Evolutionary conservation across 2,329 filamentous ascomycete genomes (phyloP), one percentile per base, ranked within the genome.

Genomic region (Chaetomium globosum): DNA sequence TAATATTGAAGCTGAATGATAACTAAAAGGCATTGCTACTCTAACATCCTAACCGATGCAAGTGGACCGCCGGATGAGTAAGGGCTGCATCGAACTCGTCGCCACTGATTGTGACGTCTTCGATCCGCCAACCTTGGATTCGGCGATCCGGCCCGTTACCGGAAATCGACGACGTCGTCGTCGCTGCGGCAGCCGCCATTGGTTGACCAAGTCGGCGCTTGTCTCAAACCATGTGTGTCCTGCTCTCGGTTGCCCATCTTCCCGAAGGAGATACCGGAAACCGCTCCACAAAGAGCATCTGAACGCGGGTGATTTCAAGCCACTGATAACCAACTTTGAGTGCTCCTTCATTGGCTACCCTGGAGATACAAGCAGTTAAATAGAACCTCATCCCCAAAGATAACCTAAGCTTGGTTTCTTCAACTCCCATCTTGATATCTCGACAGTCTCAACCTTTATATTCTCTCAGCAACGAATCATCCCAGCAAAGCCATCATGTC

Each of bases 401-500:
- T 48, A 23, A 12, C 46, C 21, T 2, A 10, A 48, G 19, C n/a
- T 23, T 23, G 8, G 4, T 48, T 12, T 23, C 46, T 43, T 6
- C 39, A n/a, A 6, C 39, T n/a, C 39, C 16, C 36, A 39, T 12
- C 16, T 39, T 39, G 3, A 16, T 36, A 16, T 12, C 6, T 16
- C 1, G 19, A 39, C 36, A 39, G 36, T 4, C 16, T 51, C 48
- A 51, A 21, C 48, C 12, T 51, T 23, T 9, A 31, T 26, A 2
- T 13, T 26, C 26, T 12, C 10, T 23, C 46, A 21, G 7, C n/a
- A 48, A 19, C 43, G 6, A 48, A 21, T 19, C 19, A 16, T n/a
- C 13, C 19, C 2, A 48, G 8, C 46, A 23, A 4, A 12, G 51
- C 26, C 13, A n/a, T 46, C 46, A 72, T 73, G 71, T 63, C 73